A percentile compares a stretch with the other conserved stretches of the same genome.
phyloP scores from a whole-genome alignment of 495 filamentous ascomycete genomes.

The Penicillium cataractarum region DNA sequence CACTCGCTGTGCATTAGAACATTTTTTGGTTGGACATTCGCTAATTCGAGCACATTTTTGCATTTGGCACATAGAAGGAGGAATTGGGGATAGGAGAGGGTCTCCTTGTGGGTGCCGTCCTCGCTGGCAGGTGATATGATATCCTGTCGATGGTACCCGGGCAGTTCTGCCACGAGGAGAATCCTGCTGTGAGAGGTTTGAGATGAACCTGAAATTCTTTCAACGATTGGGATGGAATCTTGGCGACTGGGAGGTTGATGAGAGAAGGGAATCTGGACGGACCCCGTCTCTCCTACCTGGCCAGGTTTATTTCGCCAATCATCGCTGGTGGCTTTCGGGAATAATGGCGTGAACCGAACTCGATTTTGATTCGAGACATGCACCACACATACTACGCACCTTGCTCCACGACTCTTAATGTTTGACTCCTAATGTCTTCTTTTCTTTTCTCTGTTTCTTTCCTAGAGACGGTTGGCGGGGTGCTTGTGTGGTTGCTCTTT shows the following conservation, averaged over 20 bases:
- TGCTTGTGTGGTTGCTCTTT: slow-evolving; percentile 2
- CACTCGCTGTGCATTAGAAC: slow-evolving; percentile 50
- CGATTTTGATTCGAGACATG: slow-evolving; percentile 1
- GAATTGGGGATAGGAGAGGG: slow-evolving; percentile 11
- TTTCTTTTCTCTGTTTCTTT: background rate
- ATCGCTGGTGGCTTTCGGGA: slow-evolving; percentile 18
- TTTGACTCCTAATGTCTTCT: slow-evolving; percentile 20
- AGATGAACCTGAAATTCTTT: background rate
- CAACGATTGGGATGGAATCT: background rate
- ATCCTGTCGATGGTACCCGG: slow-evolving; percentile 17
- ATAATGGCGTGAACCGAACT: slow-evolving; percentile 18
- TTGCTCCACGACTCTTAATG: slow-evolving; percentile 16
- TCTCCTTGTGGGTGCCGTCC: slow-evolving; percentile 21
- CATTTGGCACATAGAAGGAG: slow-evolving; percentile 46
- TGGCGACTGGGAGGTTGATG: slow-evolving; percentile 3
- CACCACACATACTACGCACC: slow-evolving; percentile 8
- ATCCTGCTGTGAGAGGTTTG: slow-evolving; percentile 5
- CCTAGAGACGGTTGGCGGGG: slow-evolving; percentile 7
- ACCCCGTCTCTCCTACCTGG: background rate
- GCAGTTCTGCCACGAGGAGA: background rate
- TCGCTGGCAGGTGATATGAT: slow-evolving; percentile 27
- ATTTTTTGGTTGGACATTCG: slow-evolving; percentile 23
- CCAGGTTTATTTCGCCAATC: slow-evolving; percentile 11
- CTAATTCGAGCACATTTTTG: slow-evolving; percentile 37
- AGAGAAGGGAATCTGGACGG: slow-evolving; percentile 16